A percentile compares a stretch with the other conserved stretches of the same genome.
phyloP scores from a whole-genome alignment of 495 filamentous ascomycete genomes.

The Tricharina praecox region DNA sequence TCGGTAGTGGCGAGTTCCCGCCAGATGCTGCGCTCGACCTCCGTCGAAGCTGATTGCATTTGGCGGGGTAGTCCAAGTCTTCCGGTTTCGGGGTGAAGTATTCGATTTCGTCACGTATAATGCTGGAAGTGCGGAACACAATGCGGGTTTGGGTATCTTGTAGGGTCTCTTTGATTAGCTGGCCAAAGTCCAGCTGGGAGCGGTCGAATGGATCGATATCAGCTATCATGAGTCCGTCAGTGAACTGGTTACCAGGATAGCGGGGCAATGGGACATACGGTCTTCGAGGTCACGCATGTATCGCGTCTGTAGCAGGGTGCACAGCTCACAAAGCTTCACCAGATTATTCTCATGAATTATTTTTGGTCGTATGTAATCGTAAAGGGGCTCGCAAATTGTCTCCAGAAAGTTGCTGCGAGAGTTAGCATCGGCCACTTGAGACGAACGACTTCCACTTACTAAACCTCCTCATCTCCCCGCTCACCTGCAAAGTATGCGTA shows the following conservation, averaged over 20 bases:
- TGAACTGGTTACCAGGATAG: conserved; percentile 6
- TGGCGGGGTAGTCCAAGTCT: conserved; percentile 39
- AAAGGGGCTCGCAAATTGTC: conserved; percentile 56
- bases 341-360: conserved; percentile 56
- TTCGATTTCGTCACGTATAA: conserved; percentile 54
- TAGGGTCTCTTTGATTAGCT: conserved; percentile 48
- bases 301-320: conserved; percentile 50
- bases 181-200: conserved; percentile 46
- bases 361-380: conserved; percentile 50
- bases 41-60: conserved; percentile 4
- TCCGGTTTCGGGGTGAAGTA: conserved; percentile 49
- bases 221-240: conserved; percentile 2
- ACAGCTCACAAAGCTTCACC: conserved; percentile 55
- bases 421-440: background rate
- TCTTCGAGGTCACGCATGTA: conserved; percentile 56
- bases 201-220: conserved; percentile 31
- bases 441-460: conserved; percentile 13
- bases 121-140: conserved; percentile 48
- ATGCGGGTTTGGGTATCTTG: conserved; percentile 59
- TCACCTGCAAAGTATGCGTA: conserved; percentile 58
- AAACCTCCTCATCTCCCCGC: conserved; percentile 43
- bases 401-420: conserved; percentile 39
- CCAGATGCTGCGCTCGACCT: conserved; percentile 32
- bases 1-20: conserved; percentile 29
- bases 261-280: background rate